Evolutionary conservation across 352 stramenopile genomes (phyloP).

Genomic region (Phytopythium boreale): DNA sequence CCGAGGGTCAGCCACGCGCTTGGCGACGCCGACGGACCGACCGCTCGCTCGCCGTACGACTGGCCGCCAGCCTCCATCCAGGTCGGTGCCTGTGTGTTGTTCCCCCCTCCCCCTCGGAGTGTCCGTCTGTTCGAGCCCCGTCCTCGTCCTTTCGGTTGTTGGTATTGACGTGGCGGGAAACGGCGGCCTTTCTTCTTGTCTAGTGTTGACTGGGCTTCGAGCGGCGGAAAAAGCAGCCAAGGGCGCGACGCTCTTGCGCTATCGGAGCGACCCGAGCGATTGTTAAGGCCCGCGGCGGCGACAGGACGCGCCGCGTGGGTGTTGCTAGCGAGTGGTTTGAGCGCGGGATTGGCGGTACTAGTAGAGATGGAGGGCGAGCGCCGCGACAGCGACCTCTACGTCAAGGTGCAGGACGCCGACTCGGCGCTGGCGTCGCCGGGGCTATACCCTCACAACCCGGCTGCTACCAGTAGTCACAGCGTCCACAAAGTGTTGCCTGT

Average conservation of each 20-base stretch:
- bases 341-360: no score
- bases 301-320: not conserved
- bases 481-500: slow-evolving; percentile 1
- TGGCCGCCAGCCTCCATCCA: not conserved
- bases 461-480: not conserved
- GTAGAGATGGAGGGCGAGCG: not conserved
- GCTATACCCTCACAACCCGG: slow-evolving; percentile 6
- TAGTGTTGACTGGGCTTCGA: not conserved
- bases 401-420: slow-evolving; percentile 28
- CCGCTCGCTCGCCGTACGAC: not conserved
- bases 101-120: not conserved
- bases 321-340: no score
- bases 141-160: not conserved
- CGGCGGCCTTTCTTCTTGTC: not conserved
- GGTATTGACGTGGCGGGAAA: not conserved
- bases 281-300: no score
- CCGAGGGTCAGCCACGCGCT: not conserved
- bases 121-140: not conserved
- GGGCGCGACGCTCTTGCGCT: no score
- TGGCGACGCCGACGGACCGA: not conserved
- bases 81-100: not conserved
- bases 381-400: slow-evolving; percentile 32
- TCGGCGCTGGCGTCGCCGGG: slow-evolving; percentile 9
- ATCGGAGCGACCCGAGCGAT: not conserved
- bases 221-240: not conserved